These are phyloP conservation scores for Serendipita sp. DNA, from an alignment of 768 basidiomycete genomes.

Conservation along the genomic window DNA sequence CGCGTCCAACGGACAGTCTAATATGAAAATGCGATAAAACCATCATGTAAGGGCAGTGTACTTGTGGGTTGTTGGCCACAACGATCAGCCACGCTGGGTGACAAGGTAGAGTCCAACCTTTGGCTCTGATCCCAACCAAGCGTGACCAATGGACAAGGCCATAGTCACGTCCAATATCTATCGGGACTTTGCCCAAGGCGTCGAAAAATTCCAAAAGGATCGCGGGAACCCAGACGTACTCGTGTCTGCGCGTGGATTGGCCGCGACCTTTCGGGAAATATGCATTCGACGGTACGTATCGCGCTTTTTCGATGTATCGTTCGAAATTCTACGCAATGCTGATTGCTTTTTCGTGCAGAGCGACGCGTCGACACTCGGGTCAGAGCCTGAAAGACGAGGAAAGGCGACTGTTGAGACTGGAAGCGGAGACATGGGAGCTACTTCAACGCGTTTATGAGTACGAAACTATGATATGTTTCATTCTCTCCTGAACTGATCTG, in stretches of 20 bases:
- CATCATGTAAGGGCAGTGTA: no score
- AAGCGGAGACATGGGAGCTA: constrained; percentile 2
- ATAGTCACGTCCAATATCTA: background rate
- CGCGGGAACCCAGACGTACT: background rate
- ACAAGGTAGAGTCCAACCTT: no score
- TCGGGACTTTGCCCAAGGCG: background rate
- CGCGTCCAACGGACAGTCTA: no score
- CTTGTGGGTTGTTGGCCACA: no score
- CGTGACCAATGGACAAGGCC: background rate
- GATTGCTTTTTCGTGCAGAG: background rate
- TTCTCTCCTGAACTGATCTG: background rate
- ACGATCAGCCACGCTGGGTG: no score
- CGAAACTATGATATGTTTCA: background rate
- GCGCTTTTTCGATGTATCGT: background rate
- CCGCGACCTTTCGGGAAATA: background rate
- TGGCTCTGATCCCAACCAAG: no score
- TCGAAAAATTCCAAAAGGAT: constrained; percentile 4
- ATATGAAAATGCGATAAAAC: no score
- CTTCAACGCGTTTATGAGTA: constrained; percentile 5
- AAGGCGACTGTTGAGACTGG: background rate
- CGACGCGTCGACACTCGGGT: background rate
- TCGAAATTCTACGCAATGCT: background rate
- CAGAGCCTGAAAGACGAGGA: background rate
- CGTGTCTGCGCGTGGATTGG: background rate
- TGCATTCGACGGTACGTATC: background rate